Evolutionary conservation across 148 eudicot species (phyloP), one percentile per base, ranked within the genome.

Genomic region (Dysphania ambrosioides): DNA sequence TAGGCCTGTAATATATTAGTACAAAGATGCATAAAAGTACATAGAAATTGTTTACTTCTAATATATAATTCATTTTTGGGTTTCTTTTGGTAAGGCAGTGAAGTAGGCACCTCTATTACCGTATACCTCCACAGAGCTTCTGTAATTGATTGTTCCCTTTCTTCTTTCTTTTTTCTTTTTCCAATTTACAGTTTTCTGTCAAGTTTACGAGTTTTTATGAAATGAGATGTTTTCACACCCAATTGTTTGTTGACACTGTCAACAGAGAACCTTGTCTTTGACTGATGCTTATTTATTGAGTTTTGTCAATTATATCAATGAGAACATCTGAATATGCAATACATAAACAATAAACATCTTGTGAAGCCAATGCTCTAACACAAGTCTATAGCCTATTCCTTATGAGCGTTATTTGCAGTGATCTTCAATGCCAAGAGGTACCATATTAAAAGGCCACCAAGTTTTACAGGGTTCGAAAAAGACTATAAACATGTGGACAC

Each of bases 21-120:
- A 31, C 10, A 42, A 35, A 41, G 49, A 67, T 59, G 58, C 72
- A 73, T 44, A 73, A 64, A 72, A 60, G 73, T 79, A 79, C 41
- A 79, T 79, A 74, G 47, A 23, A 41, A 51, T 1, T 21, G 41
- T n/a, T 26, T 36, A 3, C 23, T 67, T 67, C 18, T 30, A 35
- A 10, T 63, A 18, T 18, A 13, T 13, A 49, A 49, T 49, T 61
- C 57, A 24, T 13, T 16, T 64, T 63, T 49, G 18, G 7, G 19
- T 41, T 72, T 31, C 26, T 24, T 35, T 31, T 24, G 58, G 35
- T 30, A 30, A 27, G 41, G 27, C 30, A 24, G 67, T 38, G 40
- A 29, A 73, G 21, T 41, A 61, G 47, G 24, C 27, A 68, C 5
- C 38, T 57, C 57, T 59, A 47, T 31, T n/a, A n/a, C n/a, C n/a